Conservation (phyloP, 768 basidiomycete species). For the Boletus subparvulus region DNA sequence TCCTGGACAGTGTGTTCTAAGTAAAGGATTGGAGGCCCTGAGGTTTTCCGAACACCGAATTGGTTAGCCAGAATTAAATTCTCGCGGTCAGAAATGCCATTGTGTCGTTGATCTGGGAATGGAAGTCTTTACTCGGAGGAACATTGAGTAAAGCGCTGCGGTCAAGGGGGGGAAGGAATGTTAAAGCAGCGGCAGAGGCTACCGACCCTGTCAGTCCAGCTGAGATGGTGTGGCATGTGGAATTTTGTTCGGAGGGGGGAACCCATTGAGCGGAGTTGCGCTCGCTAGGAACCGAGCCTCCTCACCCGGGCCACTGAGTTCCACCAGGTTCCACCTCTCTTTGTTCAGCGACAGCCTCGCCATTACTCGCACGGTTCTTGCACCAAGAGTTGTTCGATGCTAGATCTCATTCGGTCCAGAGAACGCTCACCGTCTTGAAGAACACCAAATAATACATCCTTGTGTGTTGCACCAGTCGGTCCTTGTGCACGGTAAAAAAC, state of each 20-base stretch:
- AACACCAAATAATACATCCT: neutral
- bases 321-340: no score
- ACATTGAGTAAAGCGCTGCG: neutral
- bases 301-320: no score
- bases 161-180: neutral
- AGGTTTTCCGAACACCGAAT: neutral
- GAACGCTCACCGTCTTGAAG: slow-evolving; percentile 12
- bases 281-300: slow-evolving; percentile 1
- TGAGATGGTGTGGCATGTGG: slow-evolving; percentile 11
- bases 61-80: no score
- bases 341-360: neutral
- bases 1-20: neutral
- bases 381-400: neutral
- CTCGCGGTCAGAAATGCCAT: neutral
- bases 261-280: slow-evolving; percentile 21
- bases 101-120: neutral
- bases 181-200: no score
- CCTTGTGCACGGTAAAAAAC: slow-evolving; percentile 1
- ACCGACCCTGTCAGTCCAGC: no score
- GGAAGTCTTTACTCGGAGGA: neutral
- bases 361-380: slow-evolving; percentile 13
- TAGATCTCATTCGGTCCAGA: neutral
- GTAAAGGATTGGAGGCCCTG: neutral
- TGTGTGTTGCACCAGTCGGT: neutral
- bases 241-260: slow-evolving; percentile 6